Base-by-base conservation (phyloP, 176 grass and related monocot species). In the Elymus sibiricus region DNA sequence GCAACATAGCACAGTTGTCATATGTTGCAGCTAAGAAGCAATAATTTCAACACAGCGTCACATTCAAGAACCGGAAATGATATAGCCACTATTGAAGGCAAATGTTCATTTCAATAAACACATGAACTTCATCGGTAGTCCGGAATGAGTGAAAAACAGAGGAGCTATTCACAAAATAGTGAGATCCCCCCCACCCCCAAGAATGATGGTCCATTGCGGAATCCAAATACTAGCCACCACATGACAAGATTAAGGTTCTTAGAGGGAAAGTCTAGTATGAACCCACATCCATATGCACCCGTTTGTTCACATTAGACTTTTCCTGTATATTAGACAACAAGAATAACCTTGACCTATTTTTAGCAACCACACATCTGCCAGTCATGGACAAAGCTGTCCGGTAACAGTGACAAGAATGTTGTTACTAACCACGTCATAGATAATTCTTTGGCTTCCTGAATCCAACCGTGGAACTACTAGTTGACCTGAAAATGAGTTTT, bases 401-500 rank as follows among this genome's bases (percentile, higher is more conserved):
- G 39, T 40, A 49, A 66, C 42, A 58, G 37, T 5, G 14, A 59
- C 34, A 60, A 11, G 61, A 79, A 46, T 60, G 24, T 34, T 42
- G 19, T 69, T 76, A 77, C 86, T 77, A 46, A 88, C 86, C 62
- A 22, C 51, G 27, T 32, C 78, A 81, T 53, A 82, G 16, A 66
- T 39, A 75, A 88, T 72, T 47, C 77, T 88, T 34, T 47, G 79
- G 79, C 46, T 56, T 82, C 79, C 86, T 69, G 79, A 63, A 68
- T 88, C 79, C 72, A 82, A 77, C 28, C 31, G 25, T 68, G 86
- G 86, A 69, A 82, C 79, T 42, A 82, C 82, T 49, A 82, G 43
- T 49, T 80, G 79, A 68, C 86, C 79, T 88, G 86, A 82, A 88
- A 68, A 58, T 24, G 28, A 61, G 17, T 63, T 79, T 58, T 13